A percentile compares a stretch with the other conserved stretches of the same genome.
phyloP scores from a whole-genome alignment of 768 basidiomycete species.

The Tricholoma flavovirens region DNA sequence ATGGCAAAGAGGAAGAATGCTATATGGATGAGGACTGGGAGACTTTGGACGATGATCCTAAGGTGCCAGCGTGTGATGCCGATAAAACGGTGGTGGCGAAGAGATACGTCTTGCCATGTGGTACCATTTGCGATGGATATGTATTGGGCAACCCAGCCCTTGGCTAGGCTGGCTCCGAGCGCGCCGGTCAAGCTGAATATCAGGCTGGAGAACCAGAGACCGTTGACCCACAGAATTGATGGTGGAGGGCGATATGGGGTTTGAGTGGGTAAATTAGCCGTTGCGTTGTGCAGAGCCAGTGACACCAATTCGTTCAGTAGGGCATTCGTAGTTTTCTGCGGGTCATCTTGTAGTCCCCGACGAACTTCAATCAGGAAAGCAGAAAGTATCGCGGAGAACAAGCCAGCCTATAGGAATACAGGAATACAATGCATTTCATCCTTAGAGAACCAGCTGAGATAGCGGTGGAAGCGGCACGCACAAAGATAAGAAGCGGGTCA shows the following conservation, averaged over 20 bases:
- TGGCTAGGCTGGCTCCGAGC: background rate
- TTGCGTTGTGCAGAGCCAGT: background rate
- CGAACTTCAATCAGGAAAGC: background rate
- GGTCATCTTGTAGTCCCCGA: background rate
- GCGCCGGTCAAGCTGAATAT: background rate
- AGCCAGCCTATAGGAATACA: background rate
- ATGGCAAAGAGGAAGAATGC: conserved; percentile 3
- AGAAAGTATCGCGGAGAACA: background rate
- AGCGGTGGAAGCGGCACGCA: background rate
- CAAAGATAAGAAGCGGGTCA: background rate
- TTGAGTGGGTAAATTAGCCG: background rate
- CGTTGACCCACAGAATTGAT: background rate
- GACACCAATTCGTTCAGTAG: background rate
- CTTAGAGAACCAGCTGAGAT: too few species aligned
- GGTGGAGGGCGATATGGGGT: background rate
- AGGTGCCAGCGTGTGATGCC: background rate
- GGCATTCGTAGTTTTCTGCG: too few species aligned
- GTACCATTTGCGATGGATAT: background rate
- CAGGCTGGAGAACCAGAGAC: background rate
- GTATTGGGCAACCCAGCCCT: background rate
- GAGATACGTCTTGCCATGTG: background rate
- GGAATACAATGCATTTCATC: too few species aligned
- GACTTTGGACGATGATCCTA: background rate
- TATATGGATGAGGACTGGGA: background rate
- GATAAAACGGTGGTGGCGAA: background rate